Conservation (phyloP, 2,329 filamentous ascomycete species). For the Thermomyces lanuginosus region DNA sequence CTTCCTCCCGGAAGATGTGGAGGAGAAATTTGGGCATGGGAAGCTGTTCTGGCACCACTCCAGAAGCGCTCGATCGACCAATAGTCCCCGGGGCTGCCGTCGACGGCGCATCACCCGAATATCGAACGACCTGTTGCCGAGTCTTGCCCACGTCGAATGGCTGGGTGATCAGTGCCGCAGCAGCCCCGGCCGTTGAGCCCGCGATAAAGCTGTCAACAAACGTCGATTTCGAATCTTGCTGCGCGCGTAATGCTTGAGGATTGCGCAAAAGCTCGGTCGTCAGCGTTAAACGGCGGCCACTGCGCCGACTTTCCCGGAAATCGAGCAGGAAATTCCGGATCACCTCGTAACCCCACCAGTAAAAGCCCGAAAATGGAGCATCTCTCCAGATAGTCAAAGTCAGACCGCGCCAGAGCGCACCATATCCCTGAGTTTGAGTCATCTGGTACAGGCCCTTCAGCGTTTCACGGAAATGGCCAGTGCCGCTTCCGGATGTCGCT, state of each 20-base stretch:
- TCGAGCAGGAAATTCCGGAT: constrained; percentile 58
- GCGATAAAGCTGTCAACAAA: constrained; percentile 81
- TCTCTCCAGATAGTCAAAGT: constrained; percentile 90
- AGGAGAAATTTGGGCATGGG: constrained; percentile 70
- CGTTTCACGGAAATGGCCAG: constrained; percentile 63
- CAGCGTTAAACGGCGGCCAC: constrained; percentile 1
- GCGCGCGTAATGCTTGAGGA: constrained; percentile 28
- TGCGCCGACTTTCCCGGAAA: constrained; percentile 37
- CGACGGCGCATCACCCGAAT: constrained; percentile 31
- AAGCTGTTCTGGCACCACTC: constrained; percentile 48
- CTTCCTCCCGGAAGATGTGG: constrained; percentile 82
- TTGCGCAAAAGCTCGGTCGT: constrained; percentile 7
- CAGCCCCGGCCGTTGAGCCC: constrained; percentile 64
- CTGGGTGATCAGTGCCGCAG: constrained; percentile 77
- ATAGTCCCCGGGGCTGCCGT: constrained; percentile 7
- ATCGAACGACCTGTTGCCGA: constrained; percentile 65
- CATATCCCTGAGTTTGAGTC: constrained; percentile 60
- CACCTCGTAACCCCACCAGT: constrained; percentile 95
- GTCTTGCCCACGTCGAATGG: constrained; percentile 98
- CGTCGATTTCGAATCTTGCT: constrained; percentile 58
- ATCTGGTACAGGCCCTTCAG: constrained; percentile 60
- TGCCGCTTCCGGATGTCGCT: constrained; percentile 43
- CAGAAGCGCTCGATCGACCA: constrained; percentile 6
- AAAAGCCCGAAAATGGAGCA: constrained; percentile 89
- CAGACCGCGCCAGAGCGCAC: constrained; percentile 75